A percentile compares a stretch with the other conserved stretches of the same genome.
Evolutionary conservation across 768 basidiomycete species (phyloP).

Genomic region (Boletus vermiculosoides): DNA sequence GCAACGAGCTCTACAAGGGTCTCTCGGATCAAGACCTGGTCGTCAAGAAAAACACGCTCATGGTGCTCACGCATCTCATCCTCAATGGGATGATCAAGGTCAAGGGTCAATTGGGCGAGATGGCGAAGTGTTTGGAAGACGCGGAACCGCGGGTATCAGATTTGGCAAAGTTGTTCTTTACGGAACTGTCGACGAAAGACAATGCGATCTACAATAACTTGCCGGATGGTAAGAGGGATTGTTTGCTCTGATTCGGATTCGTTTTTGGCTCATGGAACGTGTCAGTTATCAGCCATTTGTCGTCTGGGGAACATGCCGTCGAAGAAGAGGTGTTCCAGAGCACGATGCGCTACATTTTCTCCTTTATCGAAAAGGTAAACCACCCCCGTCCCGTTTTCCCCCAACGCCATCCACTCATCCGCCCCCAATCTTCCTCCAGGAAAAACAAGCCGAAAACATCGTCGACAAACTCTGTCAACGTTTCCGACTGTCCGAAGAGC

Average conservation of each 20-base stretch:
- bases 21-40: conserved; percentile 81
- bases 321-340: conserved; percentile 91
- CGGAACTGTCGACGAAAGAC: conserved; percentile 92
- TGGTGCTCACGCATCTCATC: conserved; percentile 97
- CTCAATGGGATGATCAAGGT: conserved; percentile 99
- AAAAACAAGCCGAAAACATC: conserved; percentile 97
- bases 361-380: conserved; percentile 91
- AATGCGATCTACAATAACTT: conserved; percentile 99
- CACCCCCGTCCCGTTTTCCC: not conserved
- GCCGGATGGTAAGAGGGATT: conserved; percentile 70
- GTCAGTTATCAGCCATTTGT: conserved; percentile 91
- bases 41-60: conserved; percentile 99
- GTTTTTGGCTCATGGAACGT: conserved; percentile 4
- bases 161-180: conserved; percentile 97
- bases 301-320: conserved; percentile 86
- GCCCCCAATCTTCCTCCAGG: conserved; percentile 44
- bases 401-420: not conserved
- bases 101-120: conserved; percentile 98
- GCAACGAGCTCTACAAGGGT: conserved; percentile 91
- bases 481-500: conserved; percentile 83
- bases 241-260: not conserved
- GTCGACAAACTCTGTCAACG: conserved; percentile 98
- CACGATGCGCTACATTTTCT: conserved; percentile 93
- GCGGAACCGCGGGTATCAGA: conserved; percentile 83
- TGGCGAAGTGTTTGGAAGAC: conserved; percentile 99